These are phyloP conservation scores for Anthracocystis setariae DNA, from an alignment of 1,284 basidiomycete species.

Conservation along the genomic window DNA sequence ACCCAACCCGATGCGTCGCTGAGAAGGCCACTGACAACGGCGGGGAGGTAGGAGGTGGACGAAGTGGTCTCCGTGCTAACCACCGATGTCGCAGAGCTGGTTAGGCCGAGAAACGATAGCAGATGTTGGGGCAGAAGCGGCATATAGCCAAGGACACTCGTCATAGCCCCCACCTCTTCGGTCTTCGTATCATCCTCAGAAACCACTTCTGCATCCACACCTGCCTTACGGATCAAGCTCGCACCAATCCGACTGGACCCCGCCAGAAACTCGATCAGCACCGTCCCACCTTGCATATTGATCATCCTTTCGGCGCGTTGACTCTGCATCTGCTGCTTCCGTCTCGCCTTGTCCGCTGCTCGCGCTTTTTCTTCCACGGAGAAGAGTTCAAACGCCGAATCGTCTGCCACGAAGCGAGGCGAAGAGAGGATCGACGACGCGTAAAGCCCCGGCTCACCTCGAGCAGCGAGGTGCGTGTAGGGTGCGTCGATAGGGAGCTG, in stretches of 20 bases:
- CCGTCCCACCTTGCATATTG: conserved; percentile 55
- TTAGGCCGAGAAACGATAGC: conserved; percentile 40
- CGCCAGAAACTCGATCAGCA: conserved; percentile 56
- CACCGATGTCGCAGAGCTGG: neutral
- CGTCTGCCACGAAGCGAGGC: conserved; percentile 16
- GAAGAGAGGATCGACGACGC: conserved; percentile 22
- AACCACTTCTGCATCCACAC: conserved; percentile 6
- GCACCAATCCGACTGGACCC: conserved; percentile 49
- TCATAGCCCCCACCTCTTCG: neutral
- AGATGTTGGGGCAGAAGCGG: conserved; percentile 52
- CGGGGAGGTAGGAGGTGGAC: conserved; percentile 13
- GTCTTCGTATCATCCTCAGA: neutral
- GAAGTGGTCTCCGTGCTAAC: neutral
- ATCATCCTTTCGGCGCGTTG: conserved; percentile 16
- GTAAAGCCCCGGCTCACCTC: conserved; percentile 19
- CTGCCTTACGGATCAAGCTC: conserved; percentile 38
- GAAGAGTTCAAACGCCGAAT: conserved; percentile 33
- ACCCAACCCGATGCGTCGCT: conserved; percentile 20
- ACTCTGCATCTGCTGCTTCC: conserved; percentile 9
- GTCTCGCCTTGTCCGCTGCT: conserved; percentile 8
- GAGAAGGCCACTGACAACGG: conserved; percentile 9
- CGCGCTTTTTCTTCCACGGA: conserved; percentile 17
- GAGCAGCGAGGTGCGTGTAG: conserved; percentile 53
- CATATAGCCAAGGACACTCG: conserved; percentile 28
- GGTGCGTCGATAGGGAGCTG: conserved; percentile 52